Conservation (phyloP, 306 rosid species). For the Arachis hypogaea region DNA sequence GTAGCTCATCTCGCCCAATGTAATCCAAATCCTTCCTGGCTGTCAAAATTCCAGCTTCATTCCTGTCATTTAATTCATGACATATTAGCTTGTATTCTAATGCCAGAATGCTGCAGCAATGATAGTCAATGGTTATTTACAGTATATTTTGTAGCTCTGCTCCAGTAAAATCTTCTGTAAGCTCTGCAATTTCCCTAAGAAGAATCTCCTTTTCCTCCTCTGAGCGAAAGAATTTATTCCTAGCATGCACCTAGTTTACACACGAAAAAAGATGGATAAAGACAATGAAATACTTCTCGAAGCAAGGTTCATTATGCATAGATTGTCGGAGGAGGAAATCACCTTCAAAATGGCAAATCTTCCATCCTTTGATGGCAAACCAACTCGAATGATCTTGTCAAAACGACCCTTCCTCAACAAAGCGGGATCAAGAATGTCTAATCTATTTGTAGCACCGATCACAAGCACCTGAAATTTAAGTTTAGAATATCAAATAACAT, state of each 20-base stretch:
- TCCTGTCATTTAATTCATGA: slow-evolving; percentile 61
- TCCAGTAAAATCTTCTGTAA: slow-evolving; percentile 94
- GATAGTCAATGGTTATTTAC: slow-evolving; percentile 51
- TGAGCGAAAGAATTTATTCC: slow-evolving; percentile 82
- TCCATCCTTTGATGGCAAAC: slow-evolving; percentile 95
- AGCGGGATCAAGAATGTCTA: slow-evolving; percentile 98
- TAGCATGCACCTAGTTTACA: slow-evolving; percentile 87
- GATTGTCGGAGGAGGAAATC: slow-evolving; percentile 26
- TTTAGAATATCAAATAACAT: slow-evolving; percentile 46
- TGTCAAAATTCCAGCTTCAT: slow-evolving; percentile 99
- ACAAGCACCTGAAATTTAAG: slow-evolving; percentile 79
- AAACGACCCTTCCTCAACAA: slow-evolving; percentile 96
- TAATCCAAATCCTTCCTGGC: slow-evolving; percentile 94
- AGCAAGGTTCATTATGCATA: slow-evolving; percentile 27
- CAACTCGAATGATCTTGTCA: slow-evolving; percentile 98
- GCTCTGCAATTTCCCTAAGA: slow-evolving; percentile 84
- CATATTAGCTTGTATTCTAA: slow-evolving; percentile 37
- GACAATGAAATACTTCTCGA: slow-evolving; percentile 22
- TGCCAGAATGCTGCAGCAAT: slow-evolving; percentile 32
- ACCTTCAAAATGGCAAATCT: slow-evolving; percentile 95
- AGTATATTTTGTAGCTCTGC: slow-evolving; percentile 97
- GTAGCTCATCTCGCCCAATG: slow-evolving; percentile 88
- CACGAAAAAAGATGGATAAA: slow-evolving; percentile 13
- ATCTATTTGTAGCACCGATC: slow-evolving; percentile 97
- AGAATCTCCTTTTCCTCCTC: slow-evolving; percentile 79